A percentile compares a stretch with the other conserved stretches of the same genome.
Conservation (phyloP, 805 yeast species). For the Saccharomyces kudriavzevii region DNA sequence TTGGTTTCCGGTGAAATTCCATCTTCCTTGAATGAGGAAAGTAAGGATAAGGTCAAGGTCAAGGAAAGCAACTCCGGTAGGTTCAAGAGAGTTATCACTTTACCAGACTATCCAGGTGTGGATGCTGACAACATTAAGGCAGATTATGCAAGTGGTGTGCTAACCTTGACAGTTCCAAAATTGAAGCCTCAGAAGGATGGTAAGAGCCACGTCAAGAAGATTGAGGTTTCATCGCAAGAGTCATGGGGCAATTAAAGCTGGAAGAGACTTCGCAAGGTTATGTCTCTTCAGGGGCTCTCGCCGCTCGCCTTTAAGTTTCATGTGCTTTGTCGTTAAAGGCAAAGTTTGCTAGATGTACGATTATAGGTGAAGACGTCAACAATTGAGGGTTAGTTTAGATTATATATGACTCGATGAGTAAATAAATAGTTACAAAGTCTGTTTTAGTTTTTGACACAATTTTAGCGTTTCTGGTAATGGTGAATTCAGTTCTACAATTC, state of each 20-base stretch:
- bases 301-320: neutral
- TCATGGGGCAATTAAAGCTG: constrained; percentile 12
- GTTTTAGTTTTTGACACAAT: neutral
- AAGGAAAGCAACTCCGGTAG: constrained; percentile 34
- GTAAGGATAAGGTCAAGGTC: constrained; percentile 21
- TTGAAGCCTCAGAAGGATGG: constrained; percentile 20
- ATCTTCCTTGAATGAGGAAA: constrained; percentile 13
- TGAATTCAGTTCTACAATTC: too few relatives aligned
- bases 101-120: constrained; percentile 33
- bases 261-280: neutral
- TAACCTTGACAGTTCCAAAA: constrained; percentile 38
- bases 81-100: constrained; percentile 36
- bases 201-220: constrained; percentile 18
- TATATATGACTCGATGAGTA: neutral
- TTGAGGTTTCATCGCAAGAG: constrained; percentile 26
- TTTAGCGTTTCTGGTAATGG: too few relatives aligned
- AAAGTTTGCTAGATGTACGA: neutral
- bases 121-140: constrained; percentile 41
- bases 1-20: constrained; percentile 39
- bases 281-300: neutral
- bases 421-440: neutral
- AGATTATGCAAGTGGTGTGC: constrained; percentile 38
- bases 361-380: neutral
- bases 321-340: neutral
- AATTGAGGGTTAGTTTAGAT: neutral